A percentile compares a stretch with the other conserved stretches of the same genome.
Conservation (phyloP, 805 yeast genomes). For the Suhomyces xylopsoci region DNA sequence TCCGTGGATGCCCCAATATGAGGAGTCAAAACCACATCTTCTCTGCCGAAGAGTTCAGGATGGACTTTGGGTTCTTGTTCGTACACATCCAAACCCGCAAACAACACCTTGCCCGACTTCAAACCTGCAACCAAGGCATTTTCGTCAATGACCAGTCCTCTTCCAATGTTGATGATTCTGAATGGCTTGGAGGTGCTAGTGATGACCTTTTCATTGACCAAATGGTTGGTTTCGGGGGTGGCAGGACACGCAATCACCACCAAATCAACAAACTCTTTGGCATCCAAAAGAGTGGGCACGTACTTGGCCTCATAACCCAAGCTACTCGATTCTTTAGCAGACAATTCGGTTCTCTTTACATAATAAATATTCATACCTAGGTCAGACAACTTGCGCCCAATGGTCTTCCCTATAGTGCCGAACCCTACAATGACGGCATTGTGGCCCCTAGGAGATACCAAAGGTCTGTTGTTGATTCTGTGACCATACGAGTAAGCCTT, state of each 20-base stretch:
- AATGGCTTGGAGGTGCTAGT: slow-evolving; percentile 49
- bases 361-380: slow-evolving; percentile 67
- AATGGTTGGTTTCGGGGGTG: slow-evolving; percentile 51
- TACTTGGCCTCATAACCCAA: slow-evolving; percentile 47
- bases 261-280: slow-evolving; percentile 48
- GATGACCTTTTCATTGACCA: slow-evolving; percentile 50
- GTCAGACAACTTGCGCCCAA: slow-evolving; percentile 53
- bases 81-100: slow-evolving; percentile 74
- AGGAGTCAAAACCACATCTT: slow-evolving; percentile 66
- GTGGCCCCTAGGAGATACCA: slow-evolving; percentile 53
- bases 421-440: slow-evolving; percentile 67
- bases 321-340: slow-evolving; percentile 24
- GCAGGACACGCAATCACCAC: slow-evolving; percentile 68
- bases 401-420: slow-evolving; percentile 68
- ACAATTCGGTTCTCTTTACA: slow-evolving; percentile 50
- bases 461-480: slow-evolving; percentile 43
- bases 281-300: slow-evolving; percentile 31
- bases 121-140: slow-evolving; percentile 61
- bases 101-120: slow-evolving; percentile 54
- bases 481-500: slow-evolving; percentile 41
- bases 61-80: slow-evolving; percentile 59
- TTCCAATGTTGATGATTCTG: slow-evolving; percentile 69
- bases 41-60: slow-evolving; percentile 47
- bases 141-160: slow-evolving; percentile 69
- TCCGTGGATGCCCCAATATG: slow-evolving; percentile 69